phyloP scores from a whole-genome alignment of 139 green algal species.

The Chlorella sp. region DNA sequence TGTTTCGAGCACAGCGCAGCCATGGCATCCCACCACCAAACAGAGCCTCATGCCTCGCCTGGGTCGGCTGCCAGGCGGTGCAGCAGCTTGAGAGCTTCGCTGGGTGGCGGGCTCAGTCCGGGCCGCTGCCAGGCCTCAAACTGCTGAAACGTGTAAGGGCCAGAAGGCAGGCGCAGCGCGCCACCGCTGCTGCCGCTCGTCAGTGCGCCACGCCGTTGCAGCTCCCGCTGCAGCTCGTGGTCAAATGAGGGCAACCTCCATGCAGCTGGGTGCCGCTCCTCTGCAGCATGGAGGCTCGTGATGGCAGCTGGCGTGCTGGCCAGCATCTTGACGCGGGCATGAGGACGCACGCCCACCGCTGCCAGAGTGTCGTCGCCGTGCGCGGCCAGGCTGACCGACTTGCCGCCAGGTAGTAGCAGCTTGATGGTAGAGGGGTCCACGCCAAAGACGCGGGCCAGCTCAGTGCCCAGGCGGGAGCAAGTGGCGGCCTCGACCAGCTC shows the following conservation, averaged over 20 bases:
- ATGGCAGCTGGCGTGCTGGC: constrained; percentile 43
- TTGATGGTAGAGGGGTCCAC: constrained; percentile 21
- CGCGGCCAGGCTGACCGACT: background rate
- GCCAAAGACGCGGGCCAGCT: background rate
- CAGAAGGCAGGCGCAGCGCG: background rate
- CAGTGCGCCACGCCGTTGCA: background rate
- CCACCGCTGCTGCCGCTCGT: no score
- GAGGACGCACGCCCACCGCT: background rate
- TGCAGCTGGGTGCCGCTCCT: no score
- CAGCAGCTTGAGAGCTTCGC: constrained; percentile 67
- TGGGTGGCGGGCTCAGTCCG: constrained; percentile 32
- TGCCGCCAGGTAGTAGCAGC: constrained; percentile 9
- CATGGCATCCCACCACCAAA: no score
- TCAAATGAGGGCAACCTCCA: constrained; percentile 66
- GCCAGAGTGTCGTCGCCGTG: background rate
- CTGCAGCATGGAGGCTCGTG: no score
- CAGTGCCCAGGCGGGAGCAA: background rate
- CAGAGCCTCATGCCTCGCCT: no score
- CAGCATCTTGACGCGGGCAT: constrained; percentile 31
- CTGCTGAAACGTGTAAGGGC: constrained; percentile 40
- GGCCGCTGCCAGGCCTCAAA: constrained; percentile 44
- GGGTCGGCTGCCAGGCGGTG: no score
- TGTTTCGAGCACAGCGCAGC: no score
- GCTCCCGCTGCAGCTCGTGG: constrained; percentile 53
- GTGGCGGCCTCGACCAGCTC: no score